Percentiles rank a stretch among this genome's conserved stretches.
phyloP scores from a whole-genome alignment of 768 basidiomycete genomes.

The Lentinula lateritia region DNA sequence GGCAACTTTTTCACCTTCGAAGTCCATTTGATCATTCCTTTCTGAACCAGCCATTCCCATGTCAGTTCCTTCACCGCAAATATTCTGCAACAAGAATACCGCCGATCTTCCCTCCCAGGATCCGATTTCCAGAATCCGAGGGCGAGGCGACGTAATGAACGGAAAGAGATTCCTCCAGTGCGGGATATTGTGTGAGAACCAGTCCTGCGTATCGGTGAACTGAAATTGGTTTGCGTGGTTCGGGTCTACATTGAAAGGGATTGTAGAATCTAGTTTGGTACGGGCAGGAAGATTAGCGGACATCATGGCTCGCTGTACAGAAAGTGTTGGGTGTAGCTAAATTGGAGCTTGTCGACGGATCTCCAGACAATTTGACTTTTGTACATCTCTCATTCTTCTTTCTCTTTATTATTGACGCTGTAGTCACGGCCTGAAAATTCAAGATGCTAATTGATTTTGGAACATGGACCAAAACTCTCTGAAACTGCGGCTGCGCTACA shows the following conservation, averaged over 20 bases:
- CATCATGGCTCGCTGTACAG: neutral
- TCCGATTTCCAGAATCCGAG: constrained; percentile 52
- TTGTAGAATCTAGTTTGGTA: neutral
- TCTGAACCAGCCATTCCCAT: constrained; percentile 14
- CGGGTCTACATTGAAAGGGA: neutral
- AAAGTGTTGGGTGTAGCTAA: too few species aligned
- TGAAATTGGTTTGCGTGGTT: constrained; percentile 17
- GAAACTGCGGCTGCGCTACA: too few species aligned
- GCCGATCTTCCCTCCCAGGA: constrained; percentile 64
- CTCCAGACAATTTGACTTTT: too few species aligned
- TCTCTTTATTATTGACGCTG: too few species aligned
- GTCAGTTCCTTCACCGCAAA: constrained; percentile 27
- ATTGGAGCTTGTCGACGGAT: too few species aligned
- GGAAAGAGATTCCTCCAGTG: constrained; percentile 39
- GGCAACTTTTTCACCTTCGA: too few species aligned
- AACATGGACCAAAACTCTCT: too few species aligned
- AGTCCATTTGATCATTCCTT: neutral
- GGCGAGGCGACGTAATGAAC: constrained; percentile 27
- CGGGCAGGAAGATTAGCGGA: neutral
- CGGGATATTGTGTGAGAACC: constrained; percentile 43
- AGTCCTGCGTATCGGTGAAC: constrained; percentile 53
- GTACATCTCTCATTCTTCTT: too few species aligned
- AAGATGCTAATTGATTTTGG: too few species aligned
- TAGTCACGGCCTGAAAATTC: too few species aligned
- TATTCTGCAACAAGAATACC: constrained; percentile 44